A percentile compares a stretch with the other conserved stretches of the same genome.
These are phyloP conservation scores for Silybum marianum DNA, from an alignment of 129 eudicot species.

Conservation along the genomic window DNA sequence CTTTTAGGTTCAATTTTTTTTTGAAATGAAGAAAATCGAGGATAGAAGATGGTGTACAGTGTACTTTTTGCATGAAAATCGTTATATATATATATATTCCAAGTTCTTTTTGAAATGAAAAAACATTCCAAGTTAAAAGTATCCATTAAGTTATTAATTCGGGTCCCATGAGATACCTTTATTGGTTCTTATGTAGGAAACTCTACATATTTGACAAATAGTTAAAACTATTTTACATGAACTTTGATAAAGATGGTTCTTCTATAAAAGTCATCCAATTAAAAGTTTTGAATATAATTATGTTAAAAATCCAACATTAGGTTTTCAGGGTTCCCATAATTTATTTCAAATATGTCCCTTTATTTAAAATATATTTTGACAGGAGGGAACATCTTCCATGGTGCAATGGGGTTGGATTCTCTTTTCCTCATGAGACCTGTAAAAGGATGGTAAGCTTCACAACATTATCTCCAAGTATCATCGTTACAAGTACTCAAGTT, in stretches of 20 bases:
- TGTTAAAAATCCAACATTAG: neutral
- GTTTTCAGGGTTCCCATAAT: slow-evolving; percentile 1
- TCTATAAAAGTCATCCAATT: neutral
- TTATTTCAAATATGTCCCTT: neutral
- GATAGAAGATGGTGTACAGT: no score
- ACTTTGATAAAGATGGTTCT: neutral
- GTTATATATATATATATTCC: no score
- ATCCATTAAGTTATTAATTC: neutral
- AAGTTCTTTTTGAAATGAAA: no score
- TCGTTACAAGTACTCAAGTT: neutral
- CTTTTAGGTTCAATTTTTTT: no score
- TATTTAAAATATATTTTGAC: slow-evolving; percentile 22
- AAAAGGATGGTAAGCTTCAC: slow-evolving; percentile 81
- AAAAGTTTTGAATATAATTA: neutral
- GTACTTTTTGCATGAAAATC: no score
- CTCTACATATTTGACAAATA: neutral
- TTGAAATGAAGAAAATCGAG: no score
- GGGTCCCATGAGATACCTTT: neutral
- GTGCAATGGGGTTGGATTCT: slow-evolving; percentile 98
- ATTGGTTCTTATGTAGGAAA: neutral
- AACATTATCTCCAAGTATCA: neutral
- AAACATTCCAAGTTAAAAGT: neutral
- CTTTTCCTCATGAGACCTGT: slow-evolving; percentile 94
- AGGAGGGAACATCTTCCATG: slow-evolving; percentile 98
- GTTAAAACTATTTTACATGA: neutral